phyloP scores from a whole-genome alignment of 2,329 filamentous ascomycete species.

The Rutstroemia sp. region DNA sequence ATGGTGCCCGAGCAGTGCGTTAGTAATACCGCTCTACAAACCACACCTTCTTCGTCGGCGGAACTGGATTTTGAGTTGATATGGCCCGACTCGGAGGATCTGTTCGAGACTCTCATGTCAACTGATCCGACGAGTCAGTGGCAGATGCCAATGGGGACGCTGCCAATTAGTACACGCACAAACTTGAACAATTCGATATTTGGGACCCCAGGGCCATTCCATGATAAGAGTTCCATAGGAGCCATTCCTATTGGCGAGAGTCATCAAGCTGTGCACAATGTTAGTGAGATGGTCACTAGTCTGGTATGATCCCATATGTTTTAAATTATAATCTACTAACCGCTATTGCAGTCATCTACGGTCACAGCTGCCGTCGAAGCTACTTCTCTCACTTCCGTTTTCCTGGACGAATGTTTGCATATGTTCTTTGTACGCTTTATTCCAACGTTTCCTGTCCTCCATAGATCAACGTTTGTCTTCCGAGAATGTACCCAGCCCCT shows the following conservation, averaged over 20 bases:
- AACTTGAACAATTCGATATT: constrained; percentile 20
- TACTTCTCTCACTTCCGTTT: constrained; percentile 37
- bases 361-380: constrained; percentile 38
- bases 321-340: background rate
- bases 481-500: constrained; percentile 37
- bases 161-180: constrained; percentile 33
- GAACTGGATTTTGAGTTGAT: constrained; percentile 33
- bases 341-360: constrained; percentile 31
- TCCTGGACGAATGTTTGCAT: constrained; percentile 38
- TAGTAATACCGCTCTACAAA: background rate
- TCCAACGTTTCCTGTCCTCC: constrained; percentile 38
- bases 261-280: constrained; percentile 37
- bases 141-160: constrained; percentile 36
- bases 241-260: constrained; percentile 35
- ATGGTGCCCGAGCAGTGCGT: background rate
- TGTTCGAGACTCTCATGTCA: constrained; percentile 38
- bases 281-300: constrained; percentile 37
- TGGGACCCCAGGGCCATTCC: constrained; percentile 32
- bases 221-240: constrained; percentile 32
- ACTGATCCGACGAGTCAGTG: constrained; percentile 33
- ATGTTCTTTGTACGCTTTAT: constrained; percentile 41
- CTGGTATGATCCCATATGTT: constrained; percentile 29
- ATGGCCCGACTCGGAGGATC: constrained; percentile 38
- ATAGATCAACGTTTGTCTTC: constrained; percentile 38
- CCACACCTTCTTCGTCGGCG: constrained; percentile 7